Percentiles rank a stretch among this genome's conserved stretches.
Conservation (phyloP, 805 yeast genomes). For the Wickerhamiella alocasiicola region DNA sequence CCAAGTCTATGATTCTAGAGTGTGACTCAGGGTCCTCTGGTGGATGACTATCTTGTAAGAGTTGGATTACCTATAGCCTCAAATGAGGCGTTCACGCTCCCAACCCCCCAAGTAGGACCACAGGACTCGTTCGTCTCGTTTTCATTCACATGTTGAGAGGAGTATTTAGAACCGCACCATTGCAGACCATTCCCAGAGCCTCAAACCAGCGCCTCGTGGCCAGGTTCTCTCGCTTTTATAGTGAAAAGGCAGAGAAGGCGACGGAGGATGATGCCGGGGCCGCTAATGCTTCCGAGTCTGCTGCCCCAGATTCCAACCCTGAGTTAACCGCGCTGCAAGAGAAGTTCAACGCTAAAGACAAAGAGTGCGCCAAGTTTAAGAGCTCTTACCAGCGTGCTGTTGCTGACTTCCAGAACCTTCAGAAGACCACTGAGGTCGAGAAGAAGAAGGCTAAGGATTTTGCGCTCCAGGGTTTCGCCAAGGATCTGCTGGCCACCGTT, state of each 20-base stretch:
- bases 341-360: slow-evolving; percentile 41
- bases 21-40: no score
- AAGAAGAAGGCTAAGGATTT: slow-evolving; percentile 76
- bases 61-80: no score
- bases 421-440: slow-evolving; percentile 80
- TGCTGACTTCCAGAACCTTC: slow-evolving; percentile 88
- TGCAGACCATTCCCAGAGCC: slow-evolving; percentile 6
- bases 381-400: slow-evolving; percentile 71
- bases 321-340: slow-evolving; percentile 33
- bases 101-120: slow-evolving; percentile 2
- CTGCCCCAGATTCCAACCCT: slow-evolving; percentile 11
- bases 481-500: slow-evolving; percentile 75
- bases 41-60: no score
- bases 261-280: slow-evolving; percentile 14
- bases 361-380: slow-evolving; percentile 66
- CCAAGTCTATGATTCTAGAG: slow-evolving; percentile 18
- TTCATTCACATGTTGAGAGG: no score
- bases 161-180: slow-evolving; percentile 1
- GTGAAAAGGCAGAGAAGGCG: slow-evolving; percentile 16
- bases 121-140: slow-evolving; percentile 3
- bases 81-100: no score
- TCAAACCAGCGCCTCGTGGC: slow-evolving; percentile 6
- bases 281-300: slow-evolving; percentile 15
- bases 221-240: slow-evolving; percentile 3
- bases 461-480: slow-evolving; percentile 85